These are phyloP conservation scores for Aspergillus nanangensis DNA, from an alignment of 495 filamentous ascomycete species.

Conservation along the genomic window DNA sequence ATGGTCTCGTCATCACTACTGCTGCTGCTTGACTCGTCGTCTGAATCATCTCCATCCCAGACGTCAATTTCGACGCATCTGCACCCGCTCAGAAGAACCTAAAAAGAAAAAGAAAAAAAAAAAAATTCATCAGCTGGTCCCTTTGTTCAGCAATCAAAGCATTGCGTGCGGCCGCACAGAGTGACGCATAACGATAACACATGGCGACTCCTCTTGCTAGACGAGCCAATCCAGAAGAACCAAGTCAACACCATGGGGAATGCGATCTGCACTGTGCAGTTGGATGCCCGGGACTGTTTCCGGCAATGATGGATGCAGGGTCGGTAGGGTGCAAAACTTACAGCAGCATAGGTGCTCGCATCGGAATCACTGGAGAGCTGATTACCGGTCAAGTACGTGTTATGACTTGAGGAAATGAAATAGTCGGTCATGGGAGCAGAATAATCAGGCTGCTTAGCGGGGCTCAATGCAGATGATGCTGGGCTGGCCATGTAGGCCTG, in stretches of 20 bases:
- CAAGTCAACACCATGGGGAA: neutral
- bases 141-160: no score
- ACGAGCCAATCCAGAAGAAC: neutral
- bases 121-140: neutral
- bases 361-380: slow-evolving; percentile 83
- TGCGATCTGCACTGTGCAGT: no score
- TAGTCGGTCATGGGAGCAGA: slow-evolving; percentile 75
- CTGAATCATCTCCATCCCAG: slow-evolving; percentile 65
- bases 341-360: slow-evolving; percentile 77
- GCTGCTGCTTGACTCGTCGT: slow-evolving; percentile 18
- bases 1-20: slow-evolving; percentile 19
- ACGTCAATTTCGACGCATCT: slow-evolving; percentile 95
- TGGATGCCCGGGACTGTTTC: neutral
- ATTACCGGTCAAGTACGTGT: slow-evolving; percentile 91
- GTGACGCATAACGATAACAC: no score
- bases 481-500: slow-evolving; percentile 57
- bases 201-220: neutral
- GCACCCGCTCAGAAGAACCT: slow-evolving; percentile 75
- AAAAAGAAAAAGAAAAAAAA: no score
- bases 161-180: neutral
- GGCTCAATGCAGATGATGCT: slow-evolving; percentile 37
- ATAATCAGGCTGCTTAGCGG: slow-evolving; percentile 42
- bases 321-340: slow-evolving; percentile 31
- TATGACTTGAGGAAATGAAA: slow-evolving; percentile 90
- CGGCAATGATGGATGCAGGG: neutral